phyloP scores from a whole-genome alignment of 129 eudicot genomes.

The Silybum marianum region DNA sequence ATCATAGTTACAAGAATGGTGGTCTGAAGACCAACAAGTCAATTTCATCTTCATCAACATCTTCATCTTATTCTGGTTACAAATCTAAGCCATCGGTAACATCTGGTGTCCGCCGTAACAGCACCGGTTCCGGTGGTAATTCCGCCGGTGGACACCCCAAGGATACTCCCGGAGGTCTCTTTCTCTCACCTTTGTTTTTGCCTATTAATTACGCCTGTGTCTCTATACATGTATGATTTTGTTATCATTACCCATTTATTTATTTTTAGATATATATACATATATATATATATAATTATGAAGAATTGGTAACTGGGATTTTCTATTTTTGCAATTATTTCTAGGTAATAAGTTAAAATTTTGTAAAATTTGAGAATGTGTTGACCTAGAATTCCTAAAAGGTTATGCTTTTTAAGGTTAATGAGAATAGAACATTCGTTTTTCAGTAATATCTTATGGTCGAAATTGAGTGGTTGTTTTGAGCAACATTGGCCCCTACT shows the following conservation, averaged over 20 bases:
- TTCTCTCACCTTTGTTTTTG: not conserved
- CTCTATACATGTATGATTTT: not conserved
- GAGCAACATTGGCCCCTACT: not conserved
- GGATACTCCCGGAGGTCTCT: constrained; percentile 53
- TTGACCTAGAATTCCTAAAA: constrained; percentile 35
- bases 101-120: constrained; percentile 60
- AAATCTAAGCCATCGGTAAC: constrained; percentile 57
- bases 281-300: not conserved
- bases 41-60: constrained; percentile 47
- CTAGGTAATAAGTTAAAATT: constrained; percentile 21
- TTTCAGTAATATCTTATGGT: not conserved
- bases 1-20: constrained; percentile 40
- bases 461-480: constrained; percentile 12
- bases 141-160: constrained; percentile 33
- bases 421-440: not conserved
- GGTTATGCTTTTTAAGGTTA: constrained; percentile 10
- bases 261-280: not conserved
- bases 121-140: constrained; percentile 52
- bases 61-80: constrained; percentile 40
- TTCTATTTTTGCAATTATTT: not conserved
- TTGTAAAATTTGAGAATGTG: constrained; percentile 24
- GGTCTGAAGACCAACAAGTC: constrained; percentile 41
- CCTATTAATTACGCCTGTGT: not conserved
- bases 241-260: not conserved
- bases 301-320: not conserved